These are phyloP conservation scores for Waitea zeae DNA, from an alignment of 1,284 basidiomycete species.

Conservation along the genomic window DNA sequence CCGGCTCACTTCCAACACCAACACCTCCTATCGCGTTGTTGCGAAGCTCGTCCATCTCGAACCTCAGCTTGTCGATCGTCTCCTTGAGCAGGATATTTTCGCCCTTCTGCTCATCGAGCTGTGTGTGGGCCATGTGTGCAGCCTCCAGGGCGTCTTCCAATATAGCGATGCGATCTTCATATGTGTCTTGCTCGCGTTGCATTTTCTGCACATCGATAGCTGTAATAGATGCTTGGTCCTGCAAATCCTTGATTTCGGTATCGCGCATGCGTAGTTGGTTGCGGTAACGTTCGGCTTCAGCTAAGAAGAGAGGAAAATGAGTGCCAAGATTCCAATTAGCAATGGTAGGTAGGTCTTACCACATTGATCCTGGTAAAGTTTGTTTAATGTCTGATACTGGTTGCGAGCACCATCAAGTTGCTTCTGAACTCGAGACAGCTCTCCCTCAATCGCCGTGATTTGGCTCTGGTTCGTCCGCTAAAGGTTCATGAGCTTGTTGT, in stretches of 20 bases:
- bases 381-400: constrained; percentile 59
- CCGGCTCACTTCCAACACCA: constrained; percentile 15
- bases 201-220: constrained; percentile 45
- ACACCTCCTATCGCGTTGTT: constrained; percentile 19
- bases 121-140: constrained; percentile 51
- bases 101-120: constrained; percentile 78
- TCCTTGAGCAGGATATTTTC: constrained; percentile 84
- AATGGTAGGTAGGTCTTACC: constrained; percentile 24
- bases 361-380: constrained; percentile 76
- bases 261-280: constrained; percentile 57
- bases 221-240: constrained; percentile 39
- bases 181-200: constrained; percentile 42
- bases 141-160: constrained; percentile 51
- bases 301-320: constrained; percentile 16
- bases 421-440: constrained; percentile 59
- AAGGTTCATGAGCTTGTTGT: constrained; percentile 1
- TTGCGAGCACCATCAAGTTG: constrained; percentile 49
- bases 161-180: constrained; percentile 45
- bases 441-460: constrained; percentile 55
- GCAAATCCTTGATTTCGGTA: constrained; percentile 45
- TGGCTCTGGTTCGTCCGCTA: constrained; percentile 27
- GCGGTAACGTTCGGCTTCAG: constrained; percentile 63
- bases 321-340: not conserved
- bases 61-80: constrained; percentile 82
- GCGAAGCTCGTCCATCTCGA: constrained; percentile 81